Evolutionary conservation across 805 yeast genomes (phyloP).

Genomic region (Pichia rugopelliculosa): DNA sequence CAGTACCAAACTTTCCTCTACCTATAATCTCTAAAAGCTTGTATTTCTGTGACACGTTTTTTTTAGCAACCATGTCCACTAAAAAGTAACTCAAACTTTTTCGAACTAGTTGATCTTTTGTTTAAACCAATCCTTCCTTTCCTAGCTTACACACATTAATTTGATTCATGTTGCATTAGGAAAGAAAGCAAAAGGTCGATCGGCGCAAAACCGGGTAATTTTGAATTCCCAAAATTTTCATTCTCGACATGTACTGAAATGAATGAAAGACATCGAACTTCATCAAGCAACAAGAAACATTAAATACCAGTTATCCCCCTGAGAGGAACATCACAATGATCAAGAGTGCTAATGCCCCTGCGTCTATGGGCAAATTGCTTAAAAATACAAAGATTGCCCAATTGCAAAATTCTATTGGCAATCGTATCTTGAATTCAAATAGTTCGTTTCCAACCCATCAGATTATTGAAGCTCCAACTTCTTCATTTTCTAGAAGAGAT

Average conservation of each 20-base stretch:
- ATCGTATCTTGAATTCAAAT: conserved; percentile 19
- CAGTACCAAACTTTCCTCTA: conserved; percentile 94
- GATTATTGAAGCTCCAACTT: conserved; percentile 59
- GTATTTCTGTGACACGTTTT: conserved; percentile 35
- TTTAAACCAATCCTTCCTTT: no score
- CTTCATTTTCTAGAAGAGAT: conserved; percentile 58
- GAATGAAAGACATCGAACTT: no score
- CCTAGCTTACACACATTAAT: not conserved
- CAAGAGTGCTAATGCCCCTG: conserved; percentile 18
- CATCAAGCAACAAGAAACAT: not conserved
- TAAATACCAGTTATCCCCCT: no score
- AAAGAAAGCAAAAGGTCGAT: not conserved
- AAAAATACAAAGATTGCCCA: conserved; percentile 29
- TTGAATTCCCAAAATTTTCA: not conserved
- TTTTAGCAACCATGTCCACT: not conserved
- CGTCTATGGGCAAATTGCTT: conserved; percentile 23
- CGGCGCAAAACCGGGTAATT: not conserved
- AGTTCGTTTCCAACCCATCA: conserved; percentile 58
- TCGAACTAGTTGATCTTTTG: no score
- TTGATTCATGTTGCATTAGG: not conserved
- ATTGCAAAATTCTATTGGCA: conserved; percentile 25
- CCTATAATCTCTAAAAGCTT: conserved; percentile 89
- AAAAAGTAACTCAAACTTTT: not conserved
- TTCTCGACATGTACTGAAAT: not conserved
- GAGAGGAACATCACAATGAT: conserved; percentile 12